These are phyloP conservation scores for Rutstroemia sp. DNA, from an alignment of 2,329 filamentous ascomycete genomes.

Conservation along the genomic window DNA sequence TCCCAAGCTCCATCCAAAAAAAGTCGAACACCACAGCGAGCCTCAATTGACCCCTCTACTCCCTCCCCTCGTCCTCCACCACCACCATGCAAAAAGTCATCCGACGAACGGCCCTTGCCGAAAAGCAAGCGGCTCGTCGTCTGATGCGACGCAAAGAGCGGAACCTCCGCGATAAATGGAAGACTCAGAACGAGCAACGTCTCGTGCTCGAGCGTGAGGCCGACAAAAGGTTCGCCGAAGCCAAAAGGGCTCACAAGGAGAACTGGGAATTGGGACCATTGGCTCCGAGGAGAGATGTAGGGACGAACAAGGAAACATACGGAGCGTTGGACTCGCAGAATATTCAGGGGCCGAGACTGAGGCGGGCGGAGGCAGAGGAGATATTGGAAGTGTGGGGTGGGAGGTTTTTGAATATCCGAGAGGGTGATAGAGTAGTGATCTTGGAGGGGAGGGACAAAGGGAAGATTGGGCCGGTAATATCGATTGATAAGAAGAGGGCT, in stretches of 20 bases:
- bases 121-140: conserved; percentile 52
- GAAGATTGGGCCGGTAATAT: conserved; percentile 67
- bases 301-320: conserved; percentile 47
- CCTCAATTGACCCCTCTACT: conserved; percentile 1
- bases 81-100: conserved; percentile 62
- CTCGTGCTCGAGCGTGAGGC: neutral
- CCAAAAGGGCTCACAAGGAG: conserved; percentile 55
- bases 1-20: conserved; percentile 10
- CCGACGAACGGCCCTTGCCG: conserved; percentile 57
- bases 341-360: conserved; percentile 26
- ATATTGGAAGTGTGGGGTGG: conserved; percentile 30
- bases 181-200: conserved; percentile 18
- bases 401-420: conserved; percentile 53
- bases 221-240: conserved; percentile 33
- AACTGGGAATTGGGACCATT: conserved; percentile 74
- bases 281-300: conserved; percentile 68
- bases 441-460: conserved; percentile 72
- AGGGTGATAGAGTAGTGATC: conserved; percentile 75
- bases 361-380: conserved; percentile 19
- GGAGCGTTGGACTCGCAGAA: conserved; percentile 42
- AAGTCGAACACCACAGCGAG: conserved; percentile 4
- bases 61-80: neutral
- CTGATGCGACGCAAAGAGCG: conserved; percentile 17
- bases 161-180: conserved; percentile 17
- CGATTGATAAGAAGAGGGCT: conserved; percentile 47